A percentile compares a stretch with the other conserved stretches of the same genome.
These are phyloP conservation scores for Monosporascus sp. DNA, from an alignment of 2,329 filamentous ascomycete species.

Conservation along the genomic window DNA sequence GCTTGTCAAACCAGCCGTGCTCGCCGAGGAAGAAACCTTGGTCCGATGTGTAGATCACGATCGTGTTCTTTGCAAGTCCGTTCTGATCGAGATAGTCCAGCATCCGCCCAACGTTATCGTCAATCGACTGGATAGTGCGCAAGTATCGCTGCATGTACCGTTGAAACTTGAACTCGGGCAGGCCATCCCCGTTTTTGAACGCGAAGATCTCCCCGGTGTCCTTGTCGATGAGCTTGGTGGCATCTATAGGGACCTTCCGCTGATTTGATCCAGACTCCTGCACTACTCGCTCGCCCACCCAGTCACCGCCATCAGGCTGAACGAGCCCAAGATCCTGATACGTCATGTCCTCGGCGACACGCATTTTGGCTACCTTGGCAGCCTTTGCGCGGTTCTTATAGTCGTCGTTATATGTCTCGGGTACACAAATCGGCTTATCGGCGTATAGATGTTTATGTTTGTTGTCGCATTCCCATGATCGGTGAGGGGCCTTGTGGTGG, in stretches of 20 bases:
- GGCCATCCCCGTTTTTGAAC: conserved; percentile 34
- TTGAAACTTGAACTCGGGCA: conserved; percentile 50
- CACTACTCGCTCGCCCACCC: conserved; percentile 30
- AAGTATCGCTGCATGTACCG: conserved; percentile 52
- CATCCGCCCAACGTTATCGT: conserved; percentile 46
- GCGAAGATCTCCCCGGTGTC: conserved; percentile 41
- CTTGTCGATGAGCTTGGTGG: conserved; percentile 35
- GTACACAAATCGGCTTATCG: conserved; percentile 37
- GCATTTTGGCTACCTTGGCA: conserved; percentile 45
- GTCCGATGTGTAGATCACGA: conserved; percentile 50
- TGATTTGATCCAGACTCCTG: conserved; percentile 20
- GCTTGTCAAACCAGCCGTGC: conserved; percentile 54
- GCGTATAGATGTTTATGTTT: conserved; percentile 43
- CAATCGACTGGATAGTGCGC: conserved; percentile 45
- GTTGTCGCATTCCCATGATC: conserved; percentile 44
- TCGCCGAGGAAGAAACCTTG: conserved; percentile 53
- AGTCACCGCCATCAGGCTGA: conserved; percentile 43
- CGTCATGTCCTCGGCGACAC: conserved; percentile 45
- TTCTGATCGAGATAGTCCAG: conserved; percentile 40
- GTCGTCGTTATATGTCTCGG: conserved; percentile 48
- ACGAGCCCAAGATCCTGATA: conserved; percentile 46
- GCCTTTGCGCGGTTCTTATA: conserved; percentile 49
- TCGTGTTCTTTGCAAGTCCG: conserved; percentile 37
- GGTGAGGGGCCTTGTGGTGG: conserved; percentile 51
- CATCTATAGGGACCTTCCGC: conserved; percentile 21